Conservation (phyloP, 306 rosid species). For the Inga oerstediana region DNA sequence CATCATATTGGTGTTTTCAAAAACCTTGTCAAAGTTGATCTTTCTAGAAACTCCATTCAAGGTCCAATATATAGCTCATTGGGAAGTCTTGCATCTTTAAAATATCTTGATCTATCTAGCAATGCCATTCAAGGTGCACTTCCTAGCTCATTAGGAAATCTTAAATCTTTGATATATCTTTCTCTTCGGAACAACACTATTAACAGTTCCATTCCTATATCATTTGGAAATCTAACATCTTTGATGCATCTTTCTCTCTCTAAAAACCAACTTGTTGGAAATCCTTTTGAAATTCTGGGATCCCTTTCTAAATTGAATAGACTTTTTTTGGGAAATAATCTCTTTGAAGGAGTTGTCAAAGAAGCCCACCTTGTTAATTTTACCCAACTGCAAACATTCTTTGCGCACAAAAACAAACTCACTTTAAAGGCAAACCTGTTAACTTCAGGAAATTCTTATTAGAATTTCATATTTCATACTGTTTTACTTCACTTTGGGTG, state of each 20-base stretch:
- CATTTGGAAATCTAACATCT: neutral
- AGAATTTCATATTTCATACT: no score
- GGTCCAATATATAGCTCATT: neutral
- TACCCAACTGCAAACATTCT: neutral
- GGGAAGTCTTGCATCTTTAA: neutral
- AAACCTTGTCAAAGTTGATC: neutral
- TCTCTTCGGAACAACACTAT: no score
- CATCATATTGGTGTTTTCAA: neutral
- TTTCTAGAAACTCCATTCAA: neutral
- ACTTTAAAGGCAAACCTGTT: conserved; percentile 15
- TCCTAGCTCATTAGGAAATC: conserved; percentile 20
- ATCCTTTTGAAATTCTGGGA: neutral
- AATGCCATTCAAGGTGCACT: neutral
- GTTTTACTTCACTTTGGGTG: no score
- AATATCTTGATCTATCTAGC: neutral
- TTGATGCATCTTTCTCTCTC: neutral
- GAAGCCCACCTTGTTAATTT: conserved; percentile 25
- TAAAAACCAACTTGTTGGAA: neutral
- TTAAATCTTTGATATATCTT: no score
- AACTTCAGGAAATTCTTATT: no score
- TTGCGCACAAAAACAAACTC: neutral
- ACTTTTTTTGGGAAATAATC: neutral
- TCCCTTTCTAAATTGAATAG: neutral
- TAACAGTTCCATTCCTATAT: no score
- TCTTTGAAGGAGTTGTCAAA: neutral